phyloP scores from a whole-genome alignment of 2,329 filamentous ascomycete species.

The Penicillium sp. region DNA sequence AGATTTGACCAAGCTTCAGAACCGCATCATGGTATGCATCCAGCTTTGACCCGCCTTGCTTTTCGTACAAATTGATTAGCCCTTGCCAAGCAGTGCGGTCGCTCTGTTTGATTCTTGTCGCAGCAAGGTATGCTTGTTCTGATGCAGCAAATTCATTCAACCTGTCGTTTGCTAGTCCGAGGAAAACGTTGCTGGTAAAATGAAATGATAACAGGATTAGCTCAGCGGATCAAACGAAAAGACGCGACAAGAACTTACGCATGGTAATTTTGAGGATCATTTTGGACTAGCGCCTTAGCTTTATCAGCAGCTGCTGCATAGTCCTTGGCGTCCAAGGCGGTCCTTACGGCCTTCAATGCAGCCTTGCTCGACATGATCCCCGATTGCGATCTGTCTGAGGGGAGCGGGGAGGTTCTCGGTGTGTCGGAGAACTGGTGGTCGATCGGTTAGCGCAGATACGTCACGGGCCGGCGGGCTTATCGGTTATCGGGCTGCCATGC shows the following conservation, averaged over 20 bases:
- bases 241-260: conserved; percentile 48
- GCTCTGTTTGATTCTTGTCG: conserved; percentile 63
- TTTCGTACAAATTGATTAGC: conserved; percentile 77
- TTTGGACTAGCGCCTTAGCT: conserved; percentile 61
- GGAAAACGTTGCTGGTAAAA: conserved; percentile 63
- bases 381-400: conserved; percentile 8
- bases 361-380: conserved; percentile 53
- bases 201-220: conserved; percentile 1
- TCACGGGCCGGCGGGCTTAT: conserved; percentile 17
- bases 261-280: conserved; percentile 75
- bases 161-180: conserved; percentile 79
- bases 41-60: conserved; percentile 63
- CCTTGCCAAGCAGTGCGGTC: conserved; percentile 91
- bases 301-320: conserved; percentile 69
- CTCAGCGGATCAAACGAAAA: neutral
- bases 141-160: conserved; percentile 64
- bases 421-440: conserved; percentile 12
- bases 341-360: conserved; percentile 72
- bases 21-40: conserved; percentile 68
- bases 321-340: conserved; percentile 69
- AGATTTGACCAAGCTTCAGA: conserved; percentile 68
- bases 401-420: conserved; percentile 17
- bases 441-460: conserved; percentile 21
- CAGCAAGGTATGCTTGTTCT: conserved; percentile 68
- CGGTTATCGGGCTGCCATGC: conserved; percentile 5